Evolutionary conservation across 2,329 filamentous ascomycete genomes (phyloP).

Genomic region (Calonectria crousiana): DNA sequence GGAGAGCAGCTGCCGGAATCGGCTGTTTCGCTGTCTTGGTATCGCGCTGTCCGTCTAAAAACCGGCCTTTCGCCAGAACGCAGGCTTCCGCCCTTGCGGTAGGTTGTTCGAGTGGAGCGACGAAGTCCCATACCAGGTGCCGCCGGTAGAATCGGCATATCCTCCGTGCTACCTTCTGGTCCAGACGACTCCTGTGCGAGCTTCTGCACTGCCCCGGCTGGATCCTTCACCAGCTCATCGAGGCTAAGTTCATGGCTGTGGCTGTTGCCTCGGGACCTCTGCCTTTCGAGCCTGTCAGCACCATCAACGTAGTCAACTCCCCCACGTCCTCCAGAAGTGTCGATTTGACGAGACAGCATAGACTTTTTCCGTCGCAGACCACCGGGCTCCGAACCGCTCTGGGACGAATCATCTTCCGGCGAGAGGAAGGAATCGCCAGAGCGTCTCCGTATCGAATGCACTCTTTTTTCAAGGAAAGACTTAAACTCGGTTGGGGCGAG

Average conservation of each 20-base stretch:
- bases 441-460: slow-evolving; percentile 87
- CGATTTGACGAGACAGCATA: slow-evolving; percentile 93
- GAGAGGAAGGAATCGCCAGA: slow-evolving; percentile 79
- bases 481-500: slow-evolving; percentile 97
- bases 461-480: slow-evolving; percentile 92
- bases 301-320: slow-evolving; percentile 82
- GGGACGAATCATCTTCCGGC: slow-evolving; percentile 62
- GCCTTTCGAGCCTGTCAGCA: slow-evolving; percentile 81
- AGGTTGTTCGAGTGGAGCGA: slow-evolving; percentile 91
- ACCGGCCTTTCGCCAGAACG: slow-evolving; percentile 81
- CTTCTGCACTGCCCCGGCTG: slow-evolving; percentile 77
- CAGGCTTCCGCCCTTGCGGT: slow-evolving; percentile 86
- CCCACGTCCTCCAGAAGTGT: slow-evolving; percentile 72
- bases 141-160: slow-evolving; percentile 88
- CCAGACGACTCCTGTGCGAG: slow-evolving; percentile 68
- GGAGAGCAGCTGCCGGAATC: slow-evolving; percentile 48
- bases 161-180: slow-evolving; percentile 66
- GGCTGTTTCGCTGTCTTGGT: slow-evolving; percentile 67
- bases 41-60: slow-evolving; percentile 76
- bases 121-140: slow-evolving; percentile 84
- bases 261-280: slow-evolving; percentile 71
- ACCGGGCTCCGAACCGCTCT: slow-evolving; percentile 68
- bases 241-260: slow-evolving; percentile 74
- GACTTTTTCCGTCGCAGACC: slow-evolving; percentile 89
- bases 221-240: slow-evolving; percentile 86